Evolutionary conservation across 352 stramenopile genomes (phyloP), one percentile per base, ranked within the genome.

Genomic region (Pythium utonaiense): DNA sequence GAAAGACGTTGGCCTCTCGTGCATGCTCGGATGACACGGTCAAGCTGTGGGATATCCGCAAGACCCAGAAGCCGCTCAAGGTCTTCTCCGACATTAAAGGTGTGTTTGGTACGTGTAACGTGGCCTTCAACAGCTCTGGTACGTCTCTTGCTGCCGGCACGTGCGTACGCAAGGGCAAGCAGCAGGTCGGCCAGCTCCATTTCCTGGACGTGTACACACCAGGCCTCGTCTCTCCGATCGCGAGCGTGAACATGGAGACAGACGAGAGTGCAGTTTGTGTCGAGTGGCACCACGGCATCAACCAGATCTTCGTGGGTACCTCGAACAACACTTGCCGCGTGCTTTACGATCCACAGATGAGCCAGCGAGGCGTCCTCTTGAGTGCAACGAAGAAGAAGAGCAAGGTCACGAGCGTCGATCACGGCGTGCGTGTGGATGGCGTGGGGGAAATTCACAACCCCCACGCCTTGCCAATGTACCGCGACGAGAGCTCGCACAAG

Each of bases 201-300:
- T 92, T 95, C 64, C 53, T 91, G 7, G 86, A 95, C 62, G 82
- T 93, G 2, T 73, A 89, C 48, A 89, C 80, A 12, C 73, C 83
- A 19, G 62, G 53, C 6, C 51, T 87, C 0, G 48, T 81, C 7
- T 57, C 73, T 1, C 83, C 86, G 38, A 67, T 95, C 16, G 72
- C 75, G 34, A 71, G 61, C 27, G 71, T 93, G 33, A 69, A 84
- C 28, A 91, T 95, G 86, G 66, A 86, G 16, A 57, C 75, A 51
- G 83, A 95, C 50, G 83, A 95, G 54, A 95, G 83, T 60, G 86
- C 81, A 1, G 66, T 95, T 21, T 89, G 80, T 22, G 86, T 95
- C 33, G 80, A 92, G 61, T 95, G 86, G 86, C 86, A 95, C 38
- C 63, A 83, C 25, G 77, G 77, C 2, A 91, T 95, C 68, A 90